Evolutionary conservation across 371 early-diverging fungal genomes (phyloP), one percentile per base, ranked within the genome.

Genomic region (Fennellomyces sp.): DNA sequence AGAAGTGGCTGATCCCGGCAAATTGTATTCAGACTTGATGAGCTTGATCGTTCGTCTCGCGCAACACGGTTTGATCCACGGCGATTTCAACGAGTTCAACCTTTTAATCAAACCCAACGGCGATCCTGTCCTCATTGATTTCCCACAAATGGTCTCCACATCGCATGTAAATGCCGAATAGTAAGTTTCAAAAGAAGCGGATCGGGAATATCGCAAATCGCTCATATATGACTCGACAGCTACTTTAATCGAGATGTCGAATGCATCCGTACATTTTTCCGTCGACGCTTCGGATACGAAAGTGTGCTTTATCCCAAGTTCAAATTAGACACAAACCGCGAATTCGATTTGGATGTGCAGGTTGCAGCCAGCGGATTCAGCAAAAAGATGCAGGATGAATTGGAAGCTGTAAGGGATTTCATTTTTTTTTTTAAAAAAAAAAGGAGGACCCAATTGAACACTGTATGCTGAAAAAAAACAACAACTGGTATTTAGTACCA

Each of bases 21-120:
- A 88, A 67, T 83, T 99, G 13, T 99, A 98, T 70, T 90, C 92
- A 12, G 85, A 89, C 8, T 80, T 99, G 33, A 96, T 99, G 95
- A 85, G 91, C 63, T 73, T 99, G 75, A 94, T 99, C 60, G 96
- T 97, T 36, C 89, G 93, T 19, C 82, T 99, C 52, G 98, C 98
- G 23, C 88, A 92, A 45, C 85, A 94, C 58, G 99, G 99, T 36
- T 84, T 99, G 53, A 97, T 98, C 63, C 99, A 99, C 70, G 98
- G 99, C 61, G 99, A 99, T 78, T 99, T 99, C 70, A 99, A 99
- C 87, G 99, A 99, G 68, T 99, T 99, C 85, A 99, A 99, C 78
- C 84, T 99, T 53, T 81, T 99, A 72, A 84, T 99, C 54, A 89
- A 85, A 50, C 88, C 90, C 53, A 87, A 92, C 67, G 89, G 92